Evolutionary conservation across 2,329 filamentous ascomycete species (phyloP).

Genomic region (Verticillium dahliae): DNA sequence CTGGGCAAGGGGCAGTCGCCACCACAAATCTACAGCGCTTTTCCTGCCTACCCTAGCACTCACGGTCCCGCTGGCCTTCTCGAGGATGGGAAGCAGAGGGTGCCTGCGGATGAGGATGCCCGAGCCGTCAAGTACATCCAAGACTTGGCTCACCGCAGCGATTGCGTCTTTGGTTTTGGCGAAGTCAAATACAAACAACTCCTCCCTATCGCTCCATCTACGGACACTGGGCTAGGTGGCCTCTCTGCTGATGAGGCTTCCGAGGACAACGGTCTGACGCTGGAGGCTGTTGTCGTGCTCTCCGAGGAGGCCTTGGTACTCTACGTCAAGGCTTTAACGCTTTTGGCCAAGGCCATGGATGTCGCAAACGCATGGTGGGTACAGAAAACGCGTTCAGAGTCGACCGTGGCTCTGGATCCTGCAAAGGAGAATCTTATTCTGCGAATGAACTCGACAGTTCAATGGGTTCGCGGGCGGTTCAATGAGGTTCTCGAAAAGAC

Average conservation of each 20-base stretch:
- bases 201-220: constrained; percentile 78
- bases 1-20: constrained; percentile 62
- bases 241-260: constrained; percentile 44
- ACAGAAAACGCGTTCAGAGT: constrained; percentile 64
- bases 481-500: constrained; percentile 97
- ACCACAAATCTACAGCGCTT: constrained; percentile 70
- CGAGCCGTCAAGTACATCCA: constrained; percentile 77
- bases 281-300: constrained; percentile 77
- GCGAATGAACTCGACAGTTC: constrained; percentile 86
- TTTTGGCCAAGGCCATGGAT: constrained; percentile 92
- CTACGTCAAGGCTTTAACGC: constrained; percentile 87
- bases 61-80: constrained; percentile 56
- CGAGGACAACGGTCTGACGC: constrained; percentile 71
- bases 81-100: constrained; percentile 55
- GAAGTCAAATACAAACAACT: constrained; percentile 98
- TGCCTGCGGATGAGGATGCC: constrained; percentile 69
- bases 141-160: constrained; percentile 84
- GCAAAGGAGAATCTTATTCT: constrained; percentile 30
- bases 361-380: constrained; percentile 91
- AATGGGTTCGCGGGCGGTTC: constrained; percentile 90
- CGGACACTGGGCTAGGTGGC: constrained; percentile 63
- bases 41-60: constrained; percentile 75
- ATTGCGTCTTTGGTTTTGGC: constrained; percentile 95
- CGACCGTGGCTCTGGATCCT: constrained; percentile 36
- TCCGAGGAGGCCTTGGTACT: constrained; percentile 93